Percentiles rank a stretch among this genome's conserved stretches.
Evolutionary conservation across 2,329 filamentous ascomycete genomes (phyloP).

Genomic region (Mariannaea sp.): DNA sequence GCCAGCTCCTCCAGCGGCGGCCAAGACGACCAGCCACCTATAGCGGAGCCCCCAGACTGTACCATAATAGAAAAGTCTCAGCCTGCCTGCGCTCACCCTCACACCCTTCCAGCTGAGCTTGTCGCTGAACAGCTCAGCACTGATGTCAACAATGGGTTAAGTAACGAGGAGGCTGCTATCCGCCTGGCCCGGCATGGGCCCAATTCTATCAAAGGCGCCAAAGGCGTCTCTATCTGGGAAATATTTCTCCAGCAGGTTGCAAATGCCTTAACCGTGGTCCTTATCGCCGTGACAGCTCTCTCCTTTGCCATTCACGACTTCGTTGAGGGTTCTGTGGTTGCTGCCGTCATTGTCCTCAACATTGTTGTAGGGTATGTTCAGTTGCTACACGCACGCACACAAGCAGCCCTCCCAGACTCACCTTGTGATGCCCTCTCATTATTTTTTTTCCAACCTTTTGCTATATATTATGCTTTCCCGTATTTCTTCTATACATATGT

Average conservation of each 20-base stretch:
- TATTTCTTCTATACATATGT: constrained; percentile 30
- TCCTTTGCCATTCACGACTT: constrained; percentile 69
- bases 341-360: constrained; percentile 69
- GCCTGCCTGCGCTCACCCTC: constrained; percentile 33
- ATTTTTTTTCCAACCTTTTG: constrained; percentile 3
- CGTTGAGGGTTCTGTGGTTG: constrained; percentile 66
- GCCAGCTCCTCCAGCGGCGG: constrained; percentile 33
- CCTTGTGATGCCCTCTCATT: constrained; percentile 28
- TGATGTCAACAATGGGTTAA: constrained; percentile 63
- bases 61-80: constrained; percentile 45
- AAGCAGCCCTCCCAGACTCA: background rate
- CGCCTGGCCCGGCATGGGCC: constrained; percentile 69
- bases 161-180: constrained; percentile 63
- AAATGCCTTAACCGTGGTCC: constrained; percentile 75
- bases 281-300: constrained; percentile 74
- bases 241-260: constrained; percentile 78
- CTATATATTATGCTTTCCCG: constrained; percentile 20
- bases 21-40: constrained; percentile 48
- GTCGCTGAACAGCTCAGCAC: constrained; percentile 49
- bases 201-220: constrained; percentile 73
- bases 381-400: constrained; percentile 17
- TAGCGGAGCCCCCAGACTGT: constrained; percentile 45
- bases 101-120: constrained; percentile 43
- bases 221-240: constrained; percentile 73
- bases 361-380: constrained; percentile 64